Evolutionary conservation across 352 stramenopile species (phyloP).

Genomic region (Phytophthora agathidicida): DNA sequence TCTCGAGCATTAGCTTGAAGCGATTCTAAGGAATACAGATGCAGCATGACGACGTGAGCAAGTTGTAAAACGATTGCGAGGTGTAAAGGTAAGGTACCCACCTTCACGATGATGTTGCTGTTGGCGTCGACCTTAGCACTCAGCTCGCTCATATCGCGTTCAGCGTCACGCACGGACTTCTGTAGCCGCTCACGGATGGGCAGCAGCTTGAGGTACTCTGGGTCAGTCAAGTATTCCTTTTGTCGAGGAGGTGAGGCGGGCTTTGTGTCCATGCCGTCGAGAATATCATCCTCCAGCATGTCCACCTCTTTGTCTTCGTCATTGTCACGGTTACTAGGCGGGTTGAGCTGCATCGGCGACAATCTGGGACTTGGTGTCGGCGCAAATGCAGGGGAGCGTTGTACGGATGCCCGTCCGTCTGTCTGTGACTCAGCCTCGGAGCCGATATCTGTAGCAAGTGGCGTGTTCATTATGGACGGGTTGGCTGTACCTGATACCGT

Average conservation of each 20-base stretch:
- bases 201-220: constrained; percentile 69
- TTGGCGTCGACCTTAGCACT: constrained; percentile 72
- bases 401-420: constrained; percentile 59
- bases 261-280: constrained; percentile 77
- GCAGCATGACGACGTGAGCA: constrained; percentile 2
- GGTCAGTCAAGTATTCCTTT: constrained; percentile 64
- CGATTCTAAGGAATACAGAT: constrained; percentile 51
- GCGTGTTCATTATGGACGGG: constrained; percentile 71
- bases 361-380: constrained; percentile 58
- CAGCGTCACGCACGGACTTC: constrained; percentile 70
- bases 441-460: constrained; percentile 68
- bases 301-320: constrained; percentile 82
- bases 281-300: constrained; percentile 78
- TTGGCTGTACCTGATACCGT: constrained; percentile 37
- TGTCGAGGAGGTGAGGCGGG: constrained; percentile 30
- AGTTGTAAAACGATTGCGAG: not conserved
- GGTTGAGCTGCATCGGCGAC: constrained; percentile 42
- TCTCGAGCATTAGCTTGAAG: constrained; percentile 85
- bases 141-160: constrained; percentile 72
- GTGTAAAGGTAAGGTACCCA: constrained; percentile 18
- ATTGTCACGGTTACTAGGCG: constrained; percentile 18
- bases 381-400: constrained; percentile 67
- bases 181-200: constrained; percentile 65
- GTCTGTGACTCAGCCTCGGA: constrained; percentile 69
- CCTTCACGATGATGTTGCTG: constrained; percentile 86